Evolutionary conservation across 1,139 yeast species (phyloP), one percentile per base, ranked within the genome.

Genomic region (Blastobotrys buckinghamii): DNA sequence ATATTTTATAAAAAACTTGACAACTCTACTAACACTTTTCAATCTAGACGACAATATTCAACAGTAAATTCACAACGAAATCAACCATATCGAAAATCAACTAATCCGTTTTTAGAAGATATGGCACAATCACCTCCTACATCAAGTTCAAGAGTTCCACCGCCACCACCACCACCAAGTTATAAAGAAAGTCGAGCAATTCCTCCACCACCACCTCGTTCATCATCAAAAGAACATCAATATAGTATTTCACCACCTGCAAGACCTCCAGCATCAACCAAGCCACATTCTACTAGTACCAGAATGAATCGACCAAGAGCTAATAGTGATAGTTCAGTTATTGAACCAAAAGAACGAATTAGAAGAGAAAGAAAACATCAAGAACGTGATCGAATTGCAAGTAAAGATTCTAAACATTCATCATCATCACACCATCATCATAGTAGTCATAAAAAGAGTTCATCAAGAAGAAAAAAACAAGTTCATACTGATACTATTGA

Each of bases 401-500:
- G 37, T 34, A 34, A 44, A 45, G 19, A 35, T 44, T 29, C 42
- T 38, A 49, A 39, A 26, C 22, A 34, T 19, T 26, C 42, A 16
- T 34, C 38, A 30, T 22, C 30, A 13, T 27, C 35, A 13, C 33
- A 42, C 12, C 44, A 40, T 40, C 35, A 26, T 16, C 8, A 19
- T 2, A 15, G 20, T 20, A 19, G 7, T 12, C 45, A 29, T 26
- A 42, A 30, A 42, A 43, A 39, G 45, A 47, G 50, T 20, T 36
- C 52, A 33, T 24, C 30, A 32, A 7, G 19, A 6, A 7, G 32
- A 12, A 72, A 52, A 67, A 73, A 51, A 68, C 72, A 49, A 74
- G 77, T 61, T 29, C 64, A 62, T 29, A 73, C 73, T 13, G 98
- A 92, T 63, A 87, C 95, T 5, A 92, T 92, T 59, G 98, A 92